Evolutionary conservation across 176 grass and related monocot genomes (phyloP), one percentile per base, ranked within the genome.

Genomic region (Triticum turgidum): DNA sequence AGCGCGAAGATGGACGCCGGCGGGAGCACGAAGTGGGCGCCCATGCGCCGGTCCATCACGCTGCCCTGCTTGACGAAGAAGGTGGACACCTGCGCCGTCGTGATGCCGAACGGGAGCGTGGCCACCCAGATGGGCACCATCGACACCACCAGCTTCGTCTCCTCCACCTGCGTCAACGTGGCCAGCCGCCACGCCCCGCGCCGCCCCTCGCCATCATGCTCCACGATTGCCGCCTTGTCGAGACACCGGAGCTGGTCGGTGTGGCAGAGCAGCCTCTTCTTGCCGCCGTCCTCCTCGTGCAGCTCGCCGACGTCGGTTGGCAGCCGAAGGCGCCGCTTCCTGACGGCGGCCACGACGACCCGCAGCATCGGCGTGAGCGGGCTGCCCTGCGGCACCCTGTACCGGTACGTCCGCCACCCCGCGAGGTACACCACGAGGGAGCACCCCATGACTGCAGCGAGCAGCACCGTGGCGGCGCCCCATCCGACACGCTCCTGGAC

Each of bases 1-100:
- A 94, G 38, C 38, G 92, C 80, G 86, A 84, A 94, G 72, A 94
- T 30, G 77, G 88, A 90, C 34, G 94, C 92, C 21, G 92, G 61
- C 4, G 94, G 92, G 68, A 94, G 82, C 63, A 82, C 86, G 88
- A 97, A 94, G 33, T 72, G 69, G 0, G 59, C 15, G 11, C 79
- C 81, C 35, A 97, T 32, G 49, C 63, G 83, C 3, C 94, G 85
- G 90, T 97, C 79, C 92, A 94, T 94, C 38, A 52, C 85, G 88
- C 86, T 89, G 45, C 77, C 92, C 78, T 94, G 94, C 86, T 94
- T 97, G 92, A 97, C 87, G 94, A 94, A 94, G 88, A 97, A 92
- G 77, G 94, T 92, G 17, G 88, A 76, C 18, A 82, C 61, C 80
- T 97, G 94, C 2, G 83, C 76, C 34, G 76, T 58, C 59, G 61